Evolutionary conservation across 352 stramenopile genomes (phyloP), one percentile per base, ranked within the genome.

Genomic region (Peronospora destructor): DNA sequence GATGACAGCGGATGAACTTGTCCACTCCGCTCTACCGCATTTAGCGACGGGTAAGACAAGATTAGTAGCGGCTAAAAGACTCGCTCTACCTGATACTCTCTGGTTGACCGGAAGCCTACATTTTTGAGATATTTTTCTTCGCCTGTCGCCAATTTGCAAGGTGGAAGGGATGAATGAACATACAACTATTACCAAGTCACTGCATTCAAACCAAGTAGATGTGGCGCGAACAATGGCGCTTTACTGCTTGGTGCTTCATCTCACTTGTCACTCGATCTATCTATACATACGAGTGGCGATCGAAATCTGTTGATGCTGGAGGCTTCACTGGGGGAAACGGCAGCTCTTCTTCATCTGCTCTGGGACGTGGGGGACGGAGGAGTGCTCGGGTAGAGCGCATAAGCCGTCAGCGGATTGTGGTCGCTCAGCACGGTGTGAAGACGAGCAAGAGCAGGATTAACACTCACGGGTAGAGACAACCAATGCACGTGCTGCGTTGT

Each of bases 401-500:
- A 69, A n/a, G 65, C 53, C 10, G 65, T 71, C 36, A 74, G 13
- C 11, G 57, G 61, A 29, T 71, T 47, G 13, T 66, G 65, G 32
- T 68, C 53, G 12, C 44, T 59, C 47, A 73, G 41, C 21, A 73
- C 41, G n/a, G 61, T 56, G 43, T 73, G 65, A 9, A 73, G 49
- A 19, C 61, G 65, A 19, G 63, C 53, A n/a, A 73, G 54, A 14
- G 65, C 45, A 29, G 65, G 57, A 49, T 60, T 73, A 16, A 54
- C 46, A 45, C 48, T 58, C 19, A 45, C 44, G 0, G 61, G 65
- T 51, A 73, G 49, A 14, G 56, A 66, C 53, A 64, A 39, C 65
- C 65, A 73, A 35, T 71, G 56, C 42, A 57, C 41, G 46, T 66
- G 53, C 50, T 70, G 51, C 3, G 49, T 36, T 10, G 61, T 68